Evolutionary conservation across 305 asterid species (phyloP).

Genomic region (Plantago coronopus): DNA sequence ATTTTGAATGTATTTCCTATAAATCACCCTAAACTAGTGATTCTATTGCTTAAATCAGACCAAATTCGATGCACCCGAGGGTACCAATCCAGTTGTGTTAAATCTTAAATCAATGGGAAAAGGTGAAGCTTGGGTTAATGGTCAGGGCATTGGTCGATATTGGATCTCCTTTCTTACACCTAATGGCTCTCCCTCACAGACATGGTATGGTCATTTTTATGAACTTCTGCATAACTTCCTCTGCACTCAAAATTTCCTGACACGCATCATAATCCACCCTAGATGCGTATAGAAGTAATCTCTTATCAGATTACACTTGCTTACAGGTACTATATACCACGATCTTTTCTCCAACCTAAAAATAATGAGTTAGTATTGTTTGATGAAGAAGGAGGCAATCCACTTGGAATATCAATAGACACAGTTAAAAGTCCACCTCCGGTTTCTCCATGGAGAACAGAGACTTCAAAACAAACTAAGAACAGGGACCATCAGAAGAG

Average conservation of each 20-base stretch:
- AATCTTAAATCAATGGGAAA: slow-evolving; percentile 91
- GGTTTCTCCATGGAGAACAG: neutral
- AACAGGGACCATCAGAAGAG: neutral
- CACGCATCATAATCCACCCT: too few relatives aligned
- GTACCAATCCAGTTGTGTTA: slow-evolving; percentile 65
- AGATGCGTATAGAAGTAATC: neutral
- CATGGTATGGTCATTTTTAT: slow-evolving; percentile 40
- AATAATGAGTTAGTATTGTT: slow-evolving; percentile 56
- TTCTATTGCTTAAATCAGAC: slow-evolving; percentile 35
- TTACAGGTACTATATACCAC: slow-evolving; percentile 75
- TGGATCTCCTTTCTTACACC: slow-evolving; percentile 67
- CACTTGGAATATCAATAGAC: slow-evolving; percentile 54
- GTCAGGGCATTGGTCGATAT: slow-evolving; percentile 78
- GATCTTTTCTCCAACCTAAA: slow-evolving; percentile 63
- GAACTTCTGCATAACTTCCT: neutral
- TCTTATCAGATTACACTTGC: neutral
- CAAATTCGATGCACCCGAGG: slow-evolving; percentile 61
- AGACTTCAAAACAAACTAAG: slow-evolving; percentile 8
- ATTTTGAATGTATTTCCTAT: neutral
- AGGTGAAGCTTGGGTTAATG: slow-evolving; percentile 82
- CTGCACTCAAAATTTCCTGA: neutral
- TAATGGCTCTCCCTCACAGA: slow-evolving; percentile 67
- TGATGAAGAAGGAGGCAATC: slow-evolving; percentile 80
- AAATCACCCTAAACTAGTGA: neutral
- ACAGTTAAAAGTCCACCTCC: slow-evolving; percentile 33